Conservation (phyloP, 2,329 filamentous ascomycete species). For the Paracoccidioides brasiliensis region DNA sequence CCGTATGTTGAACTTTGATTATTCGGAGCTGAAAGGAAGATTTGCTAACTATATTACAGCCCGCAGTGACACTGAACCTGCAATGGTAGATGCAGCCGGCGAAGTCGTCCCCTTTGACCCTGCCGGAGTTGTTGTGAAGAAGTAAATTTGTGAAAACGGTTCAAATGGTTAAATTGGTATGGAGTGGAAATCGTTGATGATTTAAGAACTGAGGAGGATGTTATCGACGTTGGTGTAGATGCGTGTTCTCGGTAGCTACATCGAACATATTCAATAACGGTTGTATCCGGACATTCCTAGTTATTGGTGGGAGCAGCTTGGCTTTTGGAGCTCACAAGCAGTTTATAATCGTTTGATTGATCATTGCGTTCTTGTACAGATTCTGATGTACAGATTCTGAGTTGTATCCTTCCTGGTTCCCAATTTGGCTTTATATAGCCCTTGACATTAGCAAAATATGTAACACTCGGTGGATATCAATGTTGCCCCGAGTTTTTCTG, state of each 20-base stretch:
- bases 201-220: background rate
- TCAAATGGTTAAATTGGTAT: background rate
- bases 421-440: background rate
- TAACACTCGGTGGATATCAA: background rate
- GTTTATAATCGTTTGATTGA: background rate
- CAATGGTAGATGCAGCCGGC: slow-evolving; percentile 8
- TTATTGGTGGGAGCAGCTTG: no score
- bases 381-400: background rate
- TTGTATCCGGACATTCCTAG: background rate
- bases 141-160: background rate
- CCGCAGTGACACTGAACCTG: slow-evolving; percentile 9
- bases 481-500: no score
- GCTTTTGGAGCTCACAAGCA: background rate
- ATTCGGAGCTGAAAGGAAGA: background rate
- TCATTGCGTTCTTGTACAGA: background rate
- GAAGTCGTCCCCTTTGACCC: slow-evolving; percentile 10
- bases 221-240: background rate
- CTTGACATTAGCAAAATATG: background rate
- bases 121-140: slow-evolving; percentile 7
- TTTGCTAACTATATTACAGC: background rate
- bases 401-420: background rate
- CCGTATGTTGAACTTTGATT: slow-evolving; percentile 4
- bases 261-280: background rate
- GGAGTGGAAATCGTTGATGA: background rate
- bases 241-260: background rate